Conservation (phyloP, 495 filamentous ascomycete species). For the Xylaria longipes region DNA sequence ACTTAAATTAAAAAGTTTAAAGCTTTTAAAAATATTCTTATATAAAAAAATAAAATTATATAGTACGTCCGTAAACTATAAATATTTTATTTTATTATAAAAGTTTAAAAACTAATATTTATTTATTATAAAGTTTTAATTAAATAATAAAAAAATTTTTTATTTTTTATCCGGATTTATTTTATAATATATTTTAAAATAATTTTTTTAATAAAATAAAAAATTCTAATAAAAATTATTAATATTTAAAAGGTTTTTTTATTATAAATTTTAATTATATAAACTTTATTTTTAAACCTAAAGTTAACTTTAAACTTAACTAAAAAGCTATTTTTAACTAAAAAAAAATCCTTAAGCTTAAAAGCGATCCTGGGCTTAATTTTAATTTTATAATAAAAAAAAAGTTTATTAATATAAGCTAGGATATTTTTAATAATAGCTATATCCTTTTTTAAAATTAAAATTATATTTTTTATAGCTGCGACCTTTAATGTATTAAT, state of each 20-base stretch:
- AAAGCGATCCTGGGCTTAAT: not conserved
- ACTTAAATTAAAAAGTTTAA: not conserved
- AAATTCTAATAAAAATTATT: no score
- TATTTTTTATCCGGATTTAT: no score
- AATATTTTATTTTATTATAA: no score
- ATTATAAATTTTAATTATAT: not conserved
- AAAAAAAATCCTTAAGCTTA: no score
- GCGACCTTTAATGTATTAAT: not conserved
- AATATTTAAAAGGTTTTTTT: constrained; percentile 1
- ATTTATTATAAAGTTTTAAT: not conserved
- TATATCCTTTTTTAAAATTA: not conserved
- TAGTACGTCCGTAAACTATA: not conserved
- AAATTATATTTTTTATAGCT: not conserved
- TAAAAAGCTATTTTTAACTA: not conserved
- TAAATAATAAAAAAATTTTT: no score
- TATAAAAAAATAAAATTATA: not conserved
- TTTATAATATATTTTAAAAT: not conserved
- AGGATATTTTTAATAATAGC: not conserved
- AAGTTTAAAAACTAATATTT: no score
- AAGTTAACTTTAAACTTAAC: no score
- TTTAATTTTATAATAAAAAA: not conserved
- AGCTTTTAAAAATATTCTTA: not conserved
- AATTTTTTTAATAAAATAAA: not conserved
- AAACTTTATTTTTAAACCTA: not conserved
- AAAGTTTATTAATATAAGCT: not conserved